These are phyloP conservation scores for Nothophoma quercina DNA, from an alignment of 2,329 filamentous ascomycete genomes.

Conservation along the genomic window DNA sequence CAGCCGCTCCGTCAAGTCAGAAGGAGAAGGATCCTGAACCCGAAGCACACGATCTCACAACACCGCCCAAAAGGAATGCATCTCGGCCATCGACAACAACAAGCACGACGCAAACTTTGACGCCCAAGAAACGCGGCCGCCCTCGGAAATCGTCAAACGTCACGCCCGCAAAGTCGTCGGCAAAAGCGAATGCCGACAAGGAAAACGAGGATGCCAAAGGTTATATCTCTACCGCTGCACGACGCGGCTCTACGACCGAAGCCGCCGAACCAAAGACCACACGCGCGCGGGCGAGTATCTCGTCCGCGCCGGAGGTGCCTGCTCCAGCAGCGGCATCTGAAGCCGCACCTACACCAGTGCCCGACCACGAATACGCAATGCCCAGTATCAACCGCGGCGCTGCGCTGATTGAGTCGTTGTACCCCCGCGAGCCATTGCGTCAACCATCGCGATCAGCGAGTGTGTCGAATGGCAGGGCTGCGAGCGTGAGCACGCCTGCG, in stretches of 20 bases:
- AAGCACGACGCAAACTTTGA: background rate
- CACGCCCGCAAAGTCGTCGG: background rate
- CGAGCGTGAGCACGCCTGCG: no score
- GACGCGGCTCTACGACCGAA: background rate
- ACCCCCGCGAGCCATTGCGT: background rate
- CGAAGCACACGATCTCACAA: background rate
- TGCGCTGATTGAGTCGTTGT: conserved; percentile 9
- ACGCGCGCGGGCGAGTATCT: background rate
- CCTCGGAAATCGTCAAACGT: conserved; percentile 19
- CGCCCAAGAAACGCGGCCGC: conserved; percentile 25
- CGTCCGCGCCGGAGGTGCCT: background rate
- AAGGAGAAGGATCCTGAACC: no score
- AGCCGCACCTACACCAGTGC: no score
- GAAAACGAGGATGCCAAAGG: background rate
- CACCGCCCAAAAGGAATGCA: background rate
- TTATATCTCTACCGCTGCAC: background rate
- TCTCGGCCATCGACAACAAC: conserved; percentile 10
- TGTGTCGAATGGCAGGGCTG: no score
- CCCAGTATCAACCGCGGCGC: conserved; percentile 4
- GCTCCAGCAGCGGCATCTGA: no score
- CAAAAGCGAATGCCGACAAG: no score
- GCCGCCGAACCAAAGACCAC: background rate
- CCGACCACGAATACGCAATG: background rate
- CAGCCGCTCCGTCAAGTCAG: no score
- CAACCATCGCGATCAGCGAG: background rate